Evolutionary conservation across 139 green algal genomes (phyloP).

Genomic region (Closterium sp.): DNA sequence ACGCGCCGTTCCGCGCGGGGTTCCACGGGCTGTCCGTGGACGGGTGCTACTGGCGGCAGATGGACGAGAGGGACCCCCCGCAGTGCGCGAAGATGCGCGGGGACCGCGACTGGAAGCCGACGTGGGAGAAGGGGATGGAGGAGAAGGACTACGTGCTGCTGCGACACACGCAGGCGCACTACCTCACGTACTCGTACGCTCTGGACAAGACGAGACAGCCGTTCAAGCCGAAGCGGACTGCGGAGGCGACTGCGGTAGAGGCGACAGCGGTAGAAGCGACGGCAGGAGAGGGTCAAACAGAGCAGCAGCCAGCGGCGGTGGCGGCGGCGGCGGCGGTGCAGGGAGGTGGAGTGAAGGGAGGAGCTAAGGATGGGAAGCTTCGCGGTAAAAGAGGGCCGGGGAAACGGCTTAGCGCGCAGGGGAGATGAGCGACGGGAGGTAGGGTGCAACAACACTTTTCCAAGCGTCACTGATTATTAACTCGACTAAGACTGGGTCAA

Average conservation of each 20-base stretch:
- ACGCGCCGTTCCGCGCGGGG: neutral
- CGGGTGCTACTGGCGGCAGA: conserved; percentile 3
- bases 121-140: neutral
- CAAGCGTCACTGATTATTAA: neutral
- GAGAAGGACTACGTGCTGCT: neutral
- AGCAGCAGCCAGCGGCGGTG: neutral
- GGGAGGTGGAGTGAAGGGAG: neutral
- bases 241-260: neutral
- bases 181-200: neutral
- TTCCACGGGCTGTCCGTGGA: neutral
- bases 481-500: neutral
- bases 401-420: neutral
- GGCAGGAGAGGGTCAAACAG: neutral
- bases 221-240: neutral
- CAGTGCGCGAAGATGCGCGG: neutral
- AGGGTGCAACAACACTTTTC: too few relatives aligned
- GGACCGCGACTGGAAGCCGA: neutral
- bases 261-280: neutral
- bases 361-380: neutral
- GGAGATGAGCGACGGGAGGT: neutral
- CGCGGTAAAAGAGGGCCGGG: neutral
- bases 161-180: neutral
- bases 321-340: neutral
- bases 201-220: neutral
- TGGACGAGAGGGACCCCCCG: neutral